Evolutionary conservation across 2,329 filamentous ascomycete genomes (phyloP).

Genomic region (Diplodia scrobiculata): DNA sequence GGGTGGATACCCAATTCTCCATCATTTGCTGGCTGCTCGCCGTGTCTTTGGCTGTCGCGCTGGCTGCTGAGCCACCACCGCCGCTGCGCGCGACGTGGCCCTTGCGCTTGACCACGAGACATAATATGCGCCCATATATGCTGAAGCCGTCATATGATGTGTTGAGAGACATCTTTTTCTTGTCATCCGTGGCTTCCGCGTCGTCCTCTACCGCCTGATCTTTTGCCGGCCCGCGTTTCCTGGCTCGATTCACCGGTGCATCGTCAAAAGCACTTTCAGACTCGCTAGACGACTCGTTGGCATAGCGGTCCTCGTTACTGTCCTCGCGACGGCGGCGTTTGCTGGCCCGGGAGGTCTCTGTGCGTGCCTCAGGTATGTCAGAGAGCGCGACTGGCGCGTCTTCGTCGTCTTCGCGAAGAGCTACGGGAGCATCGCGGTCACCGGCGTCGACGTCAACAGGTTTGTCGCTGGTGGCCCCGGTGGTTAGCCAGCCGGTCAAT

Average conservation of each 20-base stretch:
- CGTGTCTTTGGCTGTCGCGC: conserved; percentile 26
- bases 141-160: conserved; percentile 94
- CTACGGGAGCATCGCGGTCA: conserved; percentile 49
- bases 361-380: conserved; percentile 57
- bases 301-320: conserved; percentile 40
- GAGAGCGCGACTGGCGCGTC: conserved; percentile 55
- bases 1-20: conserved; percentile 49
- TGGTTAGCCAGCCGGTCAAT: conserved; percentile 51
- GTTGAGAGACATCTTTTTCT: conserved; percentile 86
- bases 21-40: conserved; percentile 46
- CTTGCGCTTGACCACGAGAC: conserved; percentile 80
- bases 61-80: conserved; percentile 29
- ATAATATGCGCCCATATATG: conserved; percentile 91
- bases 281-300: conserved; percentile 35
- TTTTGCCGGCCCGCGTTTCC: conserved; percentile 32
- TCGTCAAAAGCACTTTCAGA: conserved; percentile 37
- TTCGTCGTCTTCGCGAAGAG: conserved; percentile 57
- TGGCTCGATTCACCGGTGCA: conserved; percentile 27
- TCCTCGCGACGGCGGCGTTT: conserved; percentile 33
- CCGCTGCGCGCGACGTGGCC: conserved; percentile 36
- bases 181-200: conserved; percentile 70
- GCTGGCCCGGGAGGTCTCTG: conserved; percentile 33
- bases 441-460: conserved; percentile 48
- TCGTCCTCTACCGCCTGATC: conserved; percentile 28
- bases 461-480: conserved; percentile 44